These are phyloP conservation scores for Hypoxylon sp. DNA, from an alignment of 2,329 filamentous ascomycete genomes.

Conservation along the genomic window DNA sequence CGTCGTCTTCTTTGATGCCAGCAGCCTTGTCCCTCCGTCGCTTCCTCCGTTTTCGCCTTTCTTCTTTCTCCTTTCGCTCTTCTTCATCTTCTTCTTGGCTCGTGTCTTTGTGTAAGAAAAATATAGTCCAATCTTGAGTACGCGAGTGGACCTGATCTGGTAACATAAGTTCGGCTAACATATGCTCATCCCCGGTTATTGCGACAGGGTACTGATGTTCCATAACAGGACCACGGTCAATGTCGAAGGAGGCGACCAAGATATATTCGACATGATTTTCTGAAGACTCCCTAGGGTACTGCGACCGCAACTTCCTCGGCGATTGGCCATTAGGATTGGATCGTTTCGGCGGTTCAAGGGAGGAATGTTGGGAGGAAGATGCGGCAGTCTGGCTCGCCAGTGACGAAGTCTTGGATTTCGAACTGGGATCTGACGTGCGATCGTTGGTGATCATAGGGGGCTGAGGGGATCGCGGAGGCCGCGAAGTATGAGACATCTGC, in stretches of 20 bases:
- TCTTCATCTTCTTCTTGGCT: constrained; percentile 86
- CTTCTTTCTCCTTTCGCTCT: constrained; percentile 71
- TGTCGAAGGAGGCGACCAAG: constrained; percentile 95
- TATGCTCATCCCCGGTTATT: constrained; percentile 97
- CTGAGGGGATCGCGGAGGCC: constrained; percentile 70
- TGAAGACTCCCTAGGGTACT: constrained; percentile 79
- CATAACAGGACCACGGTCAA: constrained; percentile 96
- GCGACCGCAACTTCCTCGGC: constrained; percentile 74
- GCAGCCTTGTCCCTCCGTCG: constrained; percentile 67
- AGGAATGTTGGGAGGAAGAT: constrained; percentile 72
- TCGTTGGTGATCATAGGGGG: constrained; percentile 66
- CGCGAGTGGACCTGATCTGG: constrained; percentile 96
- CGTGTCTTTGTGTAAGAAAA: constrained; percentile 97
- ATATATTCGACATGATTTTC: constrained; percentile 99
- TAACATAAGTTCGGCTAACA: constrained; percentile 98
- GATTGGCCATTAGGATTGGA: constrained; percentile 66
- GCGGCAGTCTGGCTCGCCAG: constrained; percentile 63
- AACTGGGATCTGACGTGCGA: constrained; percentile 71
- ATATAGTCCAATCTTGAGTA: constrained; percentile 98
- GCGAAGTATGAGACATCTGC: constrained; percentile 68
- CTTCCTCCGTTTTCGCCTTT: constrained; percentile 66
- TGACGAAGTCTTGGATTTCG: constrained; percentile 72
- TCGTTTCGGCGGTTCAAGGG: constrained; percentile 67
- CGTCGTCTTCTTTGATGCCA: constrained; percentile 63
- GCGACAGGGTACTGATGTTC: constrained; percentile 96